Evolutionary conservation across 2,329 filamentous ascomycete species (phyloP), one percentile per base, ranked within the genome.

Genomic region (Sporothrix humicola): DNA sequence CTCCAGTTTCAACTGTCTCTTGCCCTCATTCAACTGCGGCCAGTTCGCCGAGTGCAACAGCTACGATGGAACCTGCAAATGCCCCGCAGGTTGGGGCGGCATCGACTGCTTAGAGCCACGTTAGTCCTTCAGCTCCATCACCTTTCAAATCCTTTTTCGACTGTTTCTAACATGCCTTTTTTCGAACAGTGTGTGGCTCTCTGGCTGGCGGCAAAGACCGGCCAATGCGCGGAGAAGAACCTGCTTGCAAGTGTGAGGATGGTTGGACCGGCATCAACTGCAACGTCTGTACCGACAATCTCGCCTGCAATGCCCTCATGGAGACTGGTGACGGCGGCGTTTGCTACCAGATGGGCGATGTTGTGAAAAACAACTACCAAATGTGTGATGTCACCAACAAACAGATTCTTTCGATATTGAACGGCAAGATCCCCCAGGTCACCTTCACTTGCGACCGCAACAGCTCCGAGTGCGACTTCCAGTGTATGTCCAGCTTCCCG

Each of bases 201-300:
- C 86, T 98, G 56, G 89, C 93, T 54, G 91, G 94, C 78, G 95
- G 94, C 76, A 87, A 88, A 77, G 90, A 98, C 78, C 89, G 96
- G 77, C 89, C 91, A 26, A 91, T 93, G 80, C 89, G 96, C 79
- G 90, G 89, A 76, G 87, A 90, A 6, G 74, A 54, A 37, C 73
- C 74, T 73, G 84, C 86, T 56, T 99, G 96, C 83, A 85, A 94
- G 58, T 99, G 96, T 82, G 92, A 95, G 79, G 93, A 97, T 52
- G 96, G 96, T 73, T 99, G 96, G 96, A 89, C 89, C 56, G 96
- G 96, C 76, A 95, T 99, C 84, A 99, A 99, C 85, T 99, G 96
- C 88, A 99, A 96, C 79, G 93, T 99, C 73, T 99, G 96, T 83
- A 90, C 92, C 75, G 90, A 90, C 3, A 87, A 98, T 81, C 85